Base-by-base conservation (phyloP, 129 eudicot genomes). In the Flaveria bidentis region DNA sequence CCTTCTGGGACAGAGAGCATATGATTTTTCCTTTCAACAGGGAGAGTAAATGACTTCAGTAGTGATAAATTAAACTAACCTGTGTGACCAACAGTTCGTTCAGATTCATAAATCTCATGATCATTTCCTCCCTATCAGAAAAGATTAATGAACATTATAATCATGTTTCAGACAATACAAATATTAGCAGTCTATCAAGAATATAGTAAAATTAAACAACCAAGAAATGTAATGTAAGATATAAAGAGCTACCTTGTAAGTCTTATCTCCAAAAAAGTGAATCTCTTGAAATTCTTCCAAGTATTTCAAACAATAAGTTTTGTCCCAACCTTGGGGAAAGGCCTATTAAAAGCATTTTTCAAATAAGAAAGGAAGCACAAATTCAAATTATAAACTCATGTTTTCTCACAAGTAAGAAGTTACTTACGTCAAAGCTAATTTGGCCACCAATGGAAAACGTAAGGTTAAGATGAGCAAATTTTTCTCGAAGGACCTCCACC, bases 281-380 rank as follows among this genome's bases (percentile, higher is more conserved):
- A 94, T 89, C 72, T 94, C 99, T 36, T 85, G 51, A 76, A 87
- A 91, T 9, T 89, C 96, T 22, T 91, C 90, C 74, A 94, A 85
- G 86, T 94, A 94, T 72, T 75, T 83, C 89, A 94, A 89, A 86
- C 99, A 91, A 76, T 91, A 94, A 15, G 99, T 94, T 78, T 94
- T 94, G 76, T 94, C 99, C 99, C 99, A 94, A 36, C 99, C 99
- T 78, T 82, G 89, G 33, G 97, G 99, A 78, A 94, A 94, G n/a
- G 91, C 99, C 99, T 94, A 78, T 75, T 33, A 50, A 20, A 20
- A 74, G 12, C 65, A 74, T 74, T 71, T 56, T 39, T 5, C 30
- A 1, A 39, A 45, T 58, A 30, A 39, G 6, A 78, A 47, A 71
- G 68, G 28, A 15, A n/a, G 12, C 12, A 23, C 33, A 39, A 47